Evolutionary conservation across 176 grass and related monocot genomes (phyloP), one percentile per base, ranked within the genome.

Genomic region (Ensete glaucum): DNA sequence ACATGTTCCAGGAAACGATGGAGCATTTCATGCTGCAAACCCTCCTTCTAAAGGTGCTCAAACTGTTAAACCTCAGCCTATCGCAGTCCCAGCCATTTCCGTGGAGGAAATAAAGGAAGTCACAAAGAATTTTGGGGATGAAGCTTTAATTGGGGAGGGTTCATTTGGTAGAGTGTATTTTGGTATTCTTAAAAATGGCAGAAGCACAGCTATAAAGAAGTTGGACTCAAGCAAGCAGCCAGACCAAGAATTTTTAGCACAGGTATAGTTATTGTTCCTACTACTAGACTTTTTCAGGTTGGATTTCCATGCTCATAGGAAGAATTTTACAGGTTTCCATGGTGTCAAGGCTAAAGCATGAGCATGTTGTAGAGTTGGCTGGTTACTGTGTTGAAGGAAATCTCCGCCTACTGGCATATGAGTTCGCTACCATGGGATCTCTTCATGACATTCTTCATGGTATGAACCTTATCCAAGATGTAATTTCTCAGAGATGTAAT

Each of bases 141-240:
- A 83, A 62, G 26, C 73, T 71, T 77, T 83, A 9, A 72, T 83
- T 43, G 73, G 81, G 19, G 81, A 77, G 54, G 81, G 73, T 53
- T 83, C 73, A 19, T 83, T 66, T 63, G 73, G 54, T 2, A 76
- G 54, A 50, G 81, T 83, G 54, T 83, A 77, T 34, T 77, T 54
- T 77, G 81, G 74, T 77, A 48, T 77, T 29, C 48, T 83, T 8
- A 83, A 27, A 64, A 83, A 83, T 72, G 74, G 62, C 1, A 69
- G 25, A 83, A 77, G 55, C 11, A 17, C 29, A 9, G 73, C 73
- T 11, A 53, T 83, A 29, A 77, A 83, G 54, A 83, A 77, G 49
- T 57, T 83, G 26, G 81, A 83, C 62, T 63, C 81, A 1, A 77
- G 81, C 58, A 83, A 83, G 65, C 81, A 83, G 65, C 81, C 81